Evolutionary conservation across 768 basidiomycete genomes (phyloP).

Genomic region (Naganishia kalamii): DNA sequence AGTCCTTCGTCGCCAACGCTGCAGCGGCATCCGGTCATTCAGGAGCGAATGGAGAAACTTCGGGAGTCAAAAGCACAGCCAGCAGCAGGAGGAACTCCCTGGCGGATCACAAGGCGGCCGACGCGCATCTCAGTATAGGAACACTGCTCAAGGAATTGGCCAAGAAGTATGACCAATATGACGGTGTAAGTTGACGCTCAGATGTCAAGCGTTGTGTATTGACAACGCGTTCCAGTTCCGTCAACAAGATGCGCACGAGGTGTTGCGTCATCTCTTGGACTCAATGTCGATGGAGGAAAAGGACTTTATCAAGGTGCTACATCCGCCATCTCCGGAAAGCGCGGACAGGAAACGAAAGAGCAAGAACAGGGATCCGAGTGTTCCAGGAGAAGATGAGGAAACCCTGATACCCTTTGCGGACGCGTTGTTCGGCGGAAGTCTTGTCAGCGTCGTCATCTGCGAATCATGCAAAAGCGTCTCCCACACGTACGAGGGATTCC

Average conservation of each 20-base stretch:
- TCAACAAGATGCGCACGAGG: constrained; percentile 94
- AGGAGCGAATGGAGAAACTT: constrained; percentile 23
- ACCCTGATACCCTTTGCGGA: constrained; percentile 69
- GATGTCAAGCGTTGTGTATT: too few species aligned
- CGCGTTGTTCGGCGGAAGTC: constrained; percentile 80
- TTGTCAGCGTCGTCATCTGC: constrained; percentile 87
- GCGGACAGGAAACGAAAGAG: constrained; percentile 13
- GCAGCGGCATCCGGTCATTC: background rate
- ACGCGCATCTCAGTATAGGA: constrained; percentile 33
- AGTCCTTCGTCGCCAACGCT: constrained; percentile 3
- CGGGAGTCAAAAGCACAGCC: constrained; percentile 7
- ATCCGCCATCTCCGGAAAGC: constrained; percentile 27
- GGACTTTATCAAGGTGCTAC: constrained; percentile 54
- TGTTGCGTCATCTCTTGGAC: constrained; percentile 79
- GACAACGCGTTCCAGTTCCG: constrained; percentile 53
- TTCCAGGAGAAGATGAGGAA: constrained; percentile 48
- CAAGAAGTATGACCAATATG: constrained; percentile 85
- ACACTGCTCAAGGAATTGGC: constrained; percentile 61
- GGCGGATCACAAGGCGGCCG: constrained; percentile 24
- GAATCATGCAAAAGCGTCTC: constrained; percentile 90
- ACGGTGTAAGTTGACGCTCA: constrained; percentile 51
- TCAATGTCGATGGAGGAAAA: constrained; percentile 91
- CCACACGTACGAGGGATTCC: constrained; percentile 86
- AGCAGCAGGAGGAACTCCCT: constrained; percentile 15
- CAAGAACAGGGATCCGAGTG: background rate